These are phyloP conservation scores for Pleurotus salmoneostramineus DNA, from an alignment of 768 basidiomycete genomes.

Conservation along the genomic window DNA sequence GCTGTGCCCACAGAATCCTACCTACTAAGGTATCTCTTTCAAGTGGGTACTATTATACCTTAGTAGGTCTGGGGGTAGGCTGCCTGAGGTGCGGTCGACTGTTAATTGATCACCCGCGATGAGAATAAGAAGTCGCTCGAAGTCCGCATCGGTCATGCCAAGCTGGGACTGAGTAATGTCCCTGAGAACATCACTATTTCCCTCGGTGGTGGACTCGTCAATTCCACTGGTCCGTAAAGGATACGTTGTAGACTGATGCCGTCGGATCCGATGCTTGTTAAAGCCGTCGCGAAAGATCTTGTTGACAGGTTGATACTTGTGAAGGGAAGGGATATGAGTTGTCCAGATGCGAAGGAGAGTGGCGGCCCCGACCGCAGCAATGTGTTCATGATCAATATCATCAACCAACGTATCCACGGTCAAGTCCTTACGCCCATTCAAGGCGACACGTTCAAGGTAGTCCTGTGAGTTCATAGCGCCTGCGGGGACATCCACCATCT, in stretches of 20 bases:
- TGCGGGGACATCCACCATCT: conserved; percentile 11
- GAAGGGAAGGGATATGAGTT: conserved; percentile 5
- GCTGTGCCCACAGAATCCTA: too few relatives aligned
- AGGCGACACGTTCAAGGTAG: not conserved
- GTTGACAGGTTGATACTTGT: not conserved
- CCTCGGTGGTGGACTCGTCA: conserved; percentile 12
- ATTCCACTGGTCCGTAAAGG: conserved; percentile 9
- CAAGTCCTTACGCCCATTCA: not conserved
- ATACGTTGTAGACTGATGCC: conserved; percentile 9
- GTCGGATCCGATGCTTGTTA: conserved; percentile 10
- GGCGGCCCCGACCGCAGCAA: conserved; percentile 1
- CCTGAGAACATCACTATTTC: conserved; percentile 2
- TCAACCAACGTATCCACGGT: not conserved
- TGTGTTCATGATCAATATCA: conserved; percentile 12
- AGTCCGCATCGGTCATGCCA: not conserved
- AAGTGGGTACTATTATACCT: too few relatives aligned
- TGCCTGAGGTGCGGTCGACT: conserved; percentile 11
- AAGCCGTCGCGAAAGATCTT: not conserved
- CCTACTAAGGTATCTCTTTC: too few relatives aligned
- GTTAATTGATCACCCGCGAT: conserved; percentile 17
- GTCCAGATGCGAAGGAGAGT: conserved; percentile 8
- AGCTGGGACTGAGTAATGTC: conserved; percentile 12
- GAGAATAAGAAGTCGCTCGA: conserved; percentile 8
- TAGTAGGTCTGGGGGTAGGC: too few relatives aligned
- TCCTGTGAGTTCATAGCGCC: conserved; percentile 1